Conservation (phyloP, 2,329 filamentous ascomycete genomes). For the Cladosporium velox region DNA sequence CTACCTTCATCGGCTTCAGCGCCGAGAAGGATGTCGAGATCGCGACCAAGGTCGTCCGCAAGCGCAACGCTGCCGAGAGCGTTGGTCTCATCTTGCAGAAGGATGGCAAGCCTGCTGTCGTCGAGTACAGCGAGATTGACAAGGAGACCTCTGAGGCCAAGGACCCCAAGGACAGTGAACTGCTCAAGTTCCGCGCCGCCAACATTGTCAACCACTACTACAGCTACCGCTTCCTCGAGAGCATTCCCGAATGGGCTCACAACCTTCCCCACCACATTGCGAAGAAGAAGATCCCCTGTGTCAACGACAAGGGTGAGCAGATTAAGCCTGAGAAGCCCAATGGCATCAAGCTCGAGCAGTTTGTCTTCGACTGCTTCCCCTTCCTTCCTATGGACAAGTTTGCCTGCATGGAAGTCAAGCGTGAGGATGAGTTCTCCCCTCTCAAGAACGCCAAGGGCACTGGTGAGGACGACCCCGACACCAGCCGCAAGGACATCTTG, state of each 20-base stretch:
- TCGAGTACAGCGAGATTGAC: slow-evolving; percentile 98
- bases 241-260: slow-evolving; percentile 82
- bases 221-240: slow-evolving; percentile 87
- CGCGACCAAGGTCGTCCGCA: slow-evolving; percentile 98
- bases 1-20: slow-evolving; percentile 90
- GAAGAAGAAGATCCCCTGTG: slow-evolving; percentile 94
- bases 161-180: slow-evolving; percentile 74
- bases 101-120: slow-evolving; percentile 94
- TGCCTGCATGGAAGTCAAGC: slow-evolving; percentile 91
- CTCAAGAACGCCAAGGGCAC: slow-evolving; percentile 88
- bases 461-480: slow-evolving; percentile 91
- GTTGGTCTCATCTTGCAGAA: slow-evolving; percentile 93
- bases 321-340: slow-evolving; percentile 94
- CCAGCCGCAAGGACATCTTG: slow-evolving; percentile 88
- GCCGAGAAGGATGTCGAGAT: slow-evolving; percentile 89
- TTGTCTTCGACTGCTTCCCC: slow-evolving; percentile 98
- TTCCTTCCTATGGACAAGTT: slow-evolving; percentile 84
- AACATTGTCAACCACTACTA: slow-evolving; percentile 99
- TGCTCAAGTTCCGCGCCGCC: slow-evolving; percentile 94
- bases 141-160: slow-evolving; percentile 82
- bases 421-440: slow-evolving; percentile 97
- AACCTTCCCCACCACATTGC: slow-evolving; percentile 93
- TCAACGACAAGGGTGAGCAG: slow-evolving; percentile 72
- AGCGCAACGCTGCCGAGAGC: slow-evolving; percentile 93
- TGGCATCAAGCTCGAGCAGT: slow-evolving; percentile 98